phyloP scores from a whole-genome alignment of 2,329 filamentous ascomycete genomes.

The Albifimbria verrucaria region DNA sequence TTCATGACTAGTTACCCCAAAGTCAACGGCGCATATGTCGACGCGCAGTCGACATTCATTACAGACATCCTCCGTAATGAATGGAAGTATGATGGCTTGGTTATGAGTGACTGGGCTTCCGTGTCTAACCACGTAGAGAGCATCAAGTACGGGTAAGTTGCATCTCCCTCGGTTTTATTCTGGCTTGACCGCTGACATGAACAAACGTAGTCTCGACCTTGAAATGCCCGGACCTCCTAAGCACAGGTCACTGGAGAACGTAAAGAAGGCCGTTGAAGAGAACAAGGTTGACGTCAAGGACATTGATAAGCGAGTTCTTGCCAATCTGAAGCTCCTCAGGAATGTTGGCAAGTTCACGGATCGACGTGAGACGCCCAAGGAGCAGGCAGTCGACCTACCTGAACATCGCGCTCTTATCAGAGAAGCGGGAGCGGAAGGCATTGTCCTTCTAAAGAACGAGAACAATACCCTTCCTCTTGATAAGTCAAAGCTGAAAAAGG shows the following conservation, averaged over 20 bases:
- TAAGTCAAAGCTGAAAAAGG: slow-evolving; percentile 9
- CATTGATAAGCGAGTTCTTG: slow-evolving; percentile 4
- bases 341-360: slow-evolving; percentile 5
- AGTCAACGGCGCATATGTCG: slow-evolving; percentile 35
- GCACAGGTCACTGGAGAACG: slow-evolving; percentile 7
- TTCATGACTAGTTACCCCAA: slow-evolving; percentile 22
- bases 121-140: neutral
- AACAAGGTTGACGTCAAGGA: slow-evolving; percentile 6
- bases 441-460: slow-evolving; percentile 9
- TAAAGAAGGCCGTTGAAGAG: slow-evolving; percentile 6
- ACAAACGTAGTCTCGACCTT: slow-evolving; percentile 19
- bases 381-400: slow-evolving; percentile 14
- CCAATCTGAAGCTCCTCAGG: slow-evolving; percentile 4
- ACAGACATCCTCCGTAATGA: slow-evolving; percentile 30
- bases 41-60: slow-evolving; percentile 9
- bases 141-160: neutral
- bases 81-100: slow-evolving; percentile 32
- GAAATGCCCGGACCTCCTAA: slow-evolving; percentile 28
- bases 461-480: slow-evolving; percentile 5
- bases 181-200: slow-evolving; percentile 18
- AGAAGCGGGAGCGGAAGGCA: slow-evolving; percentile 7
- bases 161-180: neutral
- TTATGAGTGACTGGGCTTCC: slow-evolving; percentile 20
- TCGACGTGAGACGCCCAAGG: slow-evolving; percentile 4
- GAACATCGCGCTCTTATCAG: slow-evolving; percentile 15